Evolutionary conservation across 176 grass and related monocot species (phyloP).

Genomic region (Pontederia paniculata): DNA sequence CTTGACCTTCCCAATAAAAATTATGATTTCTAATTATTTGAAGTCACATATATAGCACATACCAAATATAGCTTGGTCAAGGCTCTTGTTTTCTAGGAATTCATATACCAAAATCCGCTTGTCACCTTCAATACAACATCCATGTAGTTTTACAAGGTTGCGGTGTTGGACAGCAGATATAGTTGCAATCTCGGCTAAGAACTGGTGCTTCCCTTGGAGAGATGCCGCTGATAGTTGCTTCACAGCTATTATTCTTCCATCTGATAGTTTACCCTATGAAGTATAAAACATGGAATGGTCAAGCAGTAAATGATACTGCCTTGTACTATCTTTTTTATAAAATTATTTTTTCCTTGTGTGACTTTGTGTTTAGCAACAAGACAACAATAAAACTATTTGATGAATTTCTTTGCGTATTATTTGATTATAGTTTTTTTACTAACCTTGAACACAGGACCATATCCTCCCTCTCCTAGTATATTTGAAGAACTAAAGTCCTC

Average conservation of each 20-base stretch:
- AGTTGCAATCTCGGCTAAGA: slow-evolving; percentile 35
- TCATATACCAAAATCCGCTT: slow-evolving; percentile 40
- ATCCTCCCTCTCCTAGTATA: slow-evolving; percentile 71
- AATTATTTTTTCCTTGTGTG: too few relatives aligned
- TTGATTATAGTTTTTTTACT: neutral
- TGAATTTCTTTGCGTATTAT: neutral
- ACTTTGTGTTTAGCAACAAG: neutral
- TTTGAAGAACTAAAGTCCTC: slow-evolving; percentile 51
- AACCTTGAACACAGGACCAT: slow-evolving; percentile 68
- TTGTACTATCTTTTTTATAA: too few relatives aligned
- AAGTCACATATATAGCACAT: too few relatives aligned
- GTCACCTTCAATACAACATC: slow-evolving; percentile 35
- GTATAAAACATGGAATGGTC: neutral
- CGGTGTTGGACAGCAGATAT: slow-evolving; percentile 36
- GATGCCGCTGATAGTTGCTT: slow-evolving; percentile 39
- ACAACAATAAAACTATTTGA: neutral
- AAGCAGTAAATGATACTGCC: too few relatives aligned
- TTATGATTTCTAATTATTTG: too few relatives aligned
- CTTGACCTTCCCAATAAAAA: neutral
- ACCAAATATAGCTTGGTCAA: slow-evolving; percentile 13
- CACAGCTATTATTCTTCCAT: slow-evolving; percentile 32
- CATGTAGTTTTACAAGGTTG: slow-evolving; percentile 29
- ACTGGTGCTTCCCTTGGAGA: slow-evolving; percentile 33
- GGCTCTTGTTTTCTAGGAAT: slow-evolving; percentile 35
- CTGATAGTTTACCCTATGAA: slow-evolving; percentile 28